phyloP scores from a whole-genome alignment of 1,139 yeast genomes.

The Blastobotrys proliferans region DNA sequence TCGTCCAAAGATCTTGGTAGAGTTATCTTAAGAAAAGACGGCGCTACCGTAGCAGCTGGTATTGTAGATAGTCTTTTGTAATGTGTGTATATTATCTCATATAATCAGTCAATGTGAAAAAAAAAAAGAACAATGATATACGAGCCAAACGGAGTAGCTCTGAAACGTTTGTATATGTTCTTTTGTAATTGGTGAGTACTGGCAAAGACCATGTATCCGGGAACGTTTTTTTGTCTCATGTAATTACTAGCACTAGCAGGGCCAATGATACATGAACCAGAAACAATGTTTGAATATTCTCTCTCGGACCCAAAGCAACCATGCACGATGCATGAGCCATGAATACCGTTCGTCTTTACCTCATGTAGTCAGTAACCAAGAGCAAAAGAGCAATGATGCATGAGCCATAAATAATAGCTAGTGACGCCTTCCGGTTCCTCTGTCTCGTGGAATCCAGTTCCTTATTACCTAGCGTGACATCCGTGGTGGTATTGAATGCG shows the following conservation, averaged over 20 bases:
- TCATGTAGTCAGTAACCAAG: conserved; percentile 57
- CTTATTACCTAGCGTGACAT: conserved; percentile 70
- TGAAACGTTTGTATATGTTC: no score
- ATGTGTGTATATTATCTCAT: not conserved
- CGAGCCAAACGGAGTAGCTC: no score
- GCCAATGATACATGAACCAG: not conserved
- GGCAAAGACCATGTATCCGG: no score
- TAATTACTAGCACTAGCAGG: no score
- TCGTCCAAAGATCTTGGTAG: conserved; percentile 70
- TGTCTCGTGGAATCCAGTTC: conserved; percentile 68
- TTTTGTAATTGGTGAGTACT: no score
- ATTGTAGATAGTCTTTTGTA: conserved; percentile 34
- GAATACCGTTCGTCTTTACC: conserved; percentile 33
- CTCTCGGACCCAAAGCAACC: not conserved
- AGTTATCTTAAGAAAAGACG: conserved; percentile 80
- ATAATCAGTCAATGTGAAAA: not conserved
- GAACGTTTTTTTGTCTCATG: not conserved
- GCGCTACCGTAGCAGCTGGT: conserved; percentile 87
- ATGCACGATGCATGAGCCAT: not conserved
- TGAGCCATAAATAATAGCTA: conserved; percentile 58
- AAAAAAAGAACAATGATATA: not conserved
- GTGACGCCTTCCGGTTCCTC: conserved; percentile 67
- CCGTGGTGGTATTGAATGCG: conserved; percentile 64
- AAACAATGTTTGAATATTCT: not conserved
- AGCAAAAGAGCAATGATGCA: conserved; percentile 59